Evolutionary conservation across 345 rosid genomes (phyloP).

Genomic region (Eutrema japonicum): DNA sequence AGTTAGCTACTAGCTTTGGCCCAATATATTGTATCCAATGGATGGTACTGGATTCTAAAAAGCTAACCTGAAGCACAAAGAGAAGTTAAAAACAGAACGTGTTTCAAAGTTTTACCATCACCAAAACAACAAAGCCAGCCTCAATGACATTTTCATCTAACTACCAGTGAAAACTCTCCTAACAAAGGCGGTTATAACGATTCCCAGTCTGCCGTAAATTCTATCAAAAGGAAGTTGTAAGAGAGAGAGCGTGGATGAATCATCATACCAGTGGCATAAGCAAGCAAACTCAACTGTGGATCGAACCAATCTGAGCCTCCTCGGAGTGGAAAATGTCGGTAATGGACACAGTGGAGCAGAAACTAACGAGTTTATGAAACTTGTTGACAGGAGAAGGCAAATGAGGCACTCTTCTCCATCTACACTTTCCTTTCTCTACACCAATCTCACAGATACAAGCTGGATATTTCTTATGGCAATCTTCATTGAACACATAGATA

Average conservation of each 20-base stretch:
- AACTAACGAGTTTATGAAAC: slow-evolving; percentile 84
- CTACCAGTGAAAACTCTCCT: neutral
- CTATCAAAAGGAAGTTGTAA: neutral
- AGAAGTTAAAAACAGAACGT: neutral
- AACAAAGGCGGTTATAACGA: neutral
- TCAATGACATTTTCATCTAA: neutral
- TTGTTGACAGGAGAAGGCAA: slow-evolving; percentile 80
- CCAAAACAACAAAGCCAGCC: slow-evolving; percentile 15
- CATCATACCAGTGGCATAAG: slow-evolving; percentile 33
- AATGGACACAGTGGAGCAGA: slow-evolving; percentile 66
- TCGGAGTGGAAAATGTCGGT: slow-evolving; percentile 46
- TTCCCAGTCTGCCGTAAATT: neutral
- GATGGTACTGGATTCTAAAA: neutral
- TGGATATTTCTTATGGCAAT: slow-evolving; percentile 79
- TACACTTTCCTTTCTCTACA: slow-evolving; percentile 46
- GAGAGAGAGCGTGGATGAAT: neutral
- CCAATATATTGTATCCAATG: neutral
- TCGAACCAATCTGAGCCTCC: slow-evolving; percentile 39
- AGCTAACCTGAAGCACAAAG: neutral
- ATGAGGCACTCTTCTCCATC: slow-evolving; percentile 77
- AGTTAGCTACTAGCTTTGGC: neutral
- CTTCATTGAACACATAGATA: slow-evolving; percentile 78
- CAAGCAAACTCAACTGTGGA: slow-evolving; percentile 27
- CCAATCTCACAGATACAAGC: slow-evolving; percentile 79
- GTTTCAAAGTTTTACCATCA: neutral